Evolutionary conservation across 768 basidiomycete genomes (phyloP).

Genomic region (Rhodotorula paludigena): DNA sequence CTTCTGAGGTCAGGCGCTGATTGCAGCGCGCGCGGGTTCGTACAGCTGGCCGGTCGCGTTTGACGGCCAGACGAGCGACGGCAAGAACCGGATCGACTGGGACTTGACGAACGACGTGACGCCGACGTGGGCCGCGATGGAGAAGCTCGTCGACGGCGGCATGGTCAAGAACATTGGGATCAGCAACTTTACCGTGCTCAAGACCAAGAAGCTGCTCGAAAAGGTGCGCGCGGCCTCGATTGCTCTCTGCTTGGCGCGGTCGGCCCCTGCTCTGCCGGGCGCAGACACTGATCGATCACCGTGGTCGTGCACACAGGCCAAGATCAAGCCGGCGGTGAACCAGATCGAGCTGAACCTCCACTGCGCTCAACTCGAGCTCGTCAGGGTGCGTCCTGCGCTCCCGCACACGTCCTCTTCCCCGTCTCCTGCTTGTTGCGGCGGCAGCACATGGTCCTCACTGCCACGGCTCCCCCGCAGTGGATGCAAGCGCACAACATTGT

Average conservation of each 20-base stretch:
- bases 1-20: no score
- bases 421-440: no score
- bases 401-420: neutral
- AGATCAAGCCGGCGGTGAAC: constrained; percentile 53
- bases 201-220: constrained; percentile 16
- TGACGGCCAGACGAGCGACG: constrained; percentile 42
- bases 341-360: constrained; percentile 52
- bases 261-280: neutral
- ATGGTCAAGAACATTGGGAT: constrained; percentile 68
- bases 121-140: constrained; percentile 71
- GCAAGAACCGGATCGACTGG: constrained; percentile 20
- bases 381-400: constrained; percentile 44
- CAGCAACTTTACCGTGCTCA: constrained; percentile 59
- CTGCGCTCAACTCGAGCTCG: constrained; percentile 57
- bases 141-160: constrained; percentile 60
- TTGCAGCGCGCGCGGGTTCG: neutral
- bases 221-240: neutral
- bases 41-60: constrained; percentile 71
- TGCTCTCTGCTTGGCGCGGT: no score
- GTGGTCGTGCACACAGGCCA: neutral
- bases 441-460: no score
- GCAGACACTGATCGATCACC: neutral
- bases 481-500: constrained; percentile 55
- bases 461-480: constrained; percentile 48
- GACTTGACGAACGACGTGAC: constrained; percentile 15